Percentiles rank a stretch among this genome's conserved stretches.
These are phyloP conservation scores for Colletotrichum orbiculare DNA, from an alignment of 2,329 filamentous ascomycete species.

Conservation along the genomic window DNA sequence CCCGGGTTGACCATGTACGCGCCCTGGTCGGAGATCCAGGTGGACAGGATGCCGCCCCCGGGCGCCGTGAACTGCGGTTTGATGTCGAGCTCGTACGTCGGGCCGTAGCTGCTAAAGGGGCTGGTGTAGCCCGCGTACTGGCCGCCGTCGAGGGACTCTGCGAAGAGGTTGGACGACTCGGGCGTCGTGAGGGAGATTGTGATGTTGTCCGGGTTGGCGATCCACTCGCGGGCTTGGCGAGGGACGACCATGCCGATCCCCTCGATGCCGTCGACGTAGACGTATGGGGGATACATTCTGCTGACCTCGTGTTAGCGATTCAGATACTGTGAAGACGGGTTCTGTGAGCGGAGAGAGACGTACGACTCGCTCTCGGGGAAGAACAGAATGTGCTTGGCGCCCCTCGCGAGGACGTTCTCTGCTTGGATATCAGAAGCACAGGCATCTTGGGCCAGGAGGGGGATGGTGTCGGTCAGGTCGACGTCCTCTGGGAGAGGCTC, in stretches of 20 bases:
- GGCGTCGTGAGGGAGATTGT: slow-evolving; percentile 39
- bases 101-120: slow-evolving; percentile 56
- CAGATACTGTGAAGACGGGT: neutral
- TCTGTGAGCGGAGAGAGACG: neutral
- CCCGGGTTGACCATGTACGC: slow-evolving; percentile 62
- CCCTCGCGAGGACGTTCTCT: slow-evolving; percentile 52
- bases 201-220: slow-evolving; percentile 40
- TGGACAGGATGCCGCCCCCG: slow-evolving; percentile 63
- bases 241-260: slow-evolving; percentile 36
- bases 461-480: slow-evolving; percentile 52
- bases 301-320: slow-evolving; percentile 5
- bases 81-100: slow-evolving; percentile 57
- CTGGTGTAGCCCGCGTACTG: slow-evolving; percentile 50
- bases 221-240: slow-evolving; percentile 40
- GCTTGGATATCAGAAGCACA: slow-evolving; percentile 51
- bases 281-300: slow-evolving; percentile 8
- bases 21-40: slow-evolving; percentile 54
- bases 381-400: slow-evolving; percentile 54
- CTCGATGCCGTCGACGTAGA: slow-evolving; percentile 26
- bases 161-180: slow-evolving; percentile 23
- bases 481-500: slow-evolving; percentile 49
- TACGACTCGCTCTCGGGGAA: slow-evolving; percentile 44
- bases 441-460: slow-evolving; percentile 51
- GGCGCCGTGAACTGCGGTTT: slow-evolving; percentile 61
- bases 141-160: slow-evolving; percentile 36